These are phyloP conservation scores for Russula olivacea DNA, from an alignment of 768 basidiomycete species.

Conservation along the genomic window DNA sequence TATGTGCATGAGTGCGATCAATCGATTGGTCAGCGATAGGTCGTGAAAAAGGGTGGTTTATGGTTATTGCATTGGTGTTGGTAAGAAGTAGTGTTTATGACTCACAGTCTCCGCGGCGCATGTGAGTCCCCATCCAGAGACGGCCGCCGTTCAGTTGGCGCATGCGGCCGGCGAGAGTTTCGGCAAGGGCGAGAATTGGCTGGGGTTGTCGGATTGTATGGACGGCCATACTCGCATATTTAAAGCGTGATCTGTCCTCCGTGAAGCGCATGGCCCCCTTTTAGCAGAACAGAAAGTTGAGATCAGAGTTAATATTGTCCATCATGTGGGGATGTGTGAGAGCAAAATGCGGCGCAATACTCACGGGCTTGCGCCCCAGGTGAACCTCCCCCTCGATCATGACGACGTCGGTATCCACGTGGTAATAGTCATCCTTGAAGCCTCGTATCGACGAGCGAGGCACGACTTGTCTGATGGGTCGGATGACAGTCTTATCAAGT, in stretches of 20 bases:
- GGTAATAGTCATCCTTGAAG: slow-evolving; percentile 37
- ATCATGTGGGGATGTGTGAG: too few species aligned
- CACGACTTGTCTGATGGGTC: slow-evolving; percentile 36
- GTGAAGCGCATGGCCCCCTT: slow-evolving; percentile 25
- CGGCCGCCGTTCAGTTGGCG: slow-evolving; percentile 30
- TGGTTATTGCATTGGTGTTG: neutral
- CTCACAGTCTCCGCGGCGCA: slow-evolving; percentile 42
- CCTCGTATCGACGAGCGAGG: slow-evolving; percentile 36
- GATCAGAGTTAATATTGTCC: neutral
- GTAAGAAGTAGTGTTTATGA: neutral
- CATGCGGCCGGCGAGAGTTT: slow-evolving; percentile 33
- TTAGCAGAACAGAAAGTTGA: neutral
- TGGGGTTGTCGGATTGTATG: neutral
- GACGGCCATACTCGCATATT: slow-evolving; percentile 15
- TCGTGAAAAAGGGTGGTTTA: neutral
- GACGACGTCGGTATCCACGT: slow-evolving; percentile 34
- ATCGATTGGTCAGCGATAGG: too few species aligned
- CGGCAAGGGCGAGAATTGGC: slow-evolving; percentile 30
- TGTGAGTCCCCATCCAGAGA: slow-evolving; percentile 40
- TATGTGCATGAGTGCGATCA: too few species aligned
- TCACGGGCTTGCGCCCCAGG: slow-evolving; percentile 37
- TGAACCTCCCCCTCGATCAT: slow-evolving; percentile 40
- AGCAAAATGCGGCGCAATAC: slow-evolving; percentile 11
- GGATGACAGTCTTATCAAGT: slow-evolving; percentile 37
- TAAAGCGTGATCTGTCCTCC: neutral